These are phyloP conservation scores for Vitis amurensis DNA, from an alignment of 164 flowering plant species.

Conservation along the genomic window DNA sequence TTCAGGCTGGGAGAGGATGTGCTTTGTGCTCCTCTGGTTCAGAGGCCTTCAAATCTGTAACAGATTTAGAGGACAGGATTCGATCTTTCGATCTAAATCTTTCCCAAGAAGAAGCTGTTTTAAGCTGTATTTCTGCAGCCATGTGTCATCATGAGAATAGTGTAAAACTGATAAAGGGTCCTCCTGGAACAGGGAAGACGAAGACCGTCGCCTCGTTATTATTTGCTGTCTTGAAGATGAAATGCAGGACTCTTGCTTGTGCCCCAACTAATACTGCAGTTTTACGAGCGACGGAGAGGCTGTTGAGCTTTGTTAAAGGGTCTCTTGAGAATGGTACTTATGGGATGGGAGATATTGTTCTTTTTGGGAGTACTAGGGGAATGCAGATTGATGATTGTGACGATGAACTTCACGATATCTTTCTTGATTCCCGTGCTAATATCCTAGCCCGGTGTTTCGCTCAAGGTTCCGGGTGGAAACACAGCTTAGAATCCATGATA, in stretches of 20 bases:
- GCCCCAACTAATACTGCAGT: constrained; percentile 59
- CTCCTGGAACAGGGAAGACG: constrained; percentile 71
- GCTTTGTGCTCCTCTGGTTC: too few species aligned
- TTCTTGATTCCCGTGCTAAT: constrained; percentile 44
- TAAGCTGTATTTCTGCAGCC: constrained; percentile 23
- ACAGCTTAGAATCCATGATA: constrained; percentile 30
- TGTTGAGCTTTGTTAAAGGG: constrained; percentile 27
- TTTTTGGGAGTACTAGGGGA: constrained; percentile 50
- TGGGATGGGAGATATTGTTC: constrained; percentile 55
- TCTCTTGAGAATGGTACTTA: constrained; percentile 14
- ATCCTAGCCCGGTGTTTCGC: constrained; percentile 33
- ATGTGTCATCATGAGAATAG: constrained; percentile 26
- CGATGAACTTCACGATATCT: constrained; percentile 35
- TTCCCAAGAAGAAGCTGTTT: constrained; percentile 43
- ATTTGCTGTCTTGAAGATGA: constrained; percentile 29
- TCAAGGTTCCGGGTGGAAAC: constrained; percentile 39
- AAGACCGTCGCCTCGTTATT: constrained; percentile 35
- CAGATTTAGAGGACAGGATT: constrained; percentile 4
- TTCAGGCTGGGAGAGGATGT: too few species aligned
- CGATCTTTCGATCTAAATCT: constrained; percentile 22
- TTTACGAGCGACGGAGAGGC: constrained; percentile 30
- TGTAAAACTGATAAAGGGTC: constrained; percentile 58
- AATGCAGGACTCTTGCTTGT: constrained; percentile 48
- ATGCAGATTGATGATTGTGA: constrained; percentile 35
- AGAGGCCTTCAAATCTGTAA: too few species aligned